These are phyloP conservation scores for Stellera chamaejasme DNA, from an alignment of 345 rosid genomes.

Conservation along the genomic window DNA sequence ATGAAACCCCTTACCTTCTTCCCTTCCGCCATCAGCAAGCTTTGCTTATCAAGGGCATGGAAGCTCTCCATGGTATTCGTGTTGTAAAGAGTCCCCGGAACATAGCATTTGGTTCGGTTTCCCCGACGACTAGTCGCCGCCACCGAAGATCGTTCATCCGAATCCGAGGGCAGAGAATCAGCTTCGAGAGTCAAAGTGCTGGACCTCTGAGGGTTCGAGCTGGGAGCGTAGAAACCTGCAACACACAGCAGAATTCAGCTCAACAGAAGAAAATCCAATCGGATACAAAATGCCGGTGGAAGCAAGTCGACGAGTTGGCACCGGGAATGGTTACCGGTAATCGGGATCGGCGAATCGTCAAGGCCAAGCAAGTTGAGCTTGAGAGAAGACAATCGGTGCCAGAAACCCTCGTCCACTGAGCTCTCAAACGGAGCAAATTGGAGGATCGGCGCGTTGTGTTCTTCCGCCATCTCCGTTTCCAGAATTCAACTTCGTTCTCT, in stretches of 20 bases:
- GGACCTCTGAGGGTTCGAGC: conserved; percentile 70
- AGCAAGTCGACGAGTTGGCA: not conserved
- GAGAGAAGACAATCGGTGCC: conserved; percentile 81
- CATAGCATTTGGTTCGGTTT: conserved; percentile 70
- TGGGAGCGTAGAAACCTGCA: conserved; percentile 83
- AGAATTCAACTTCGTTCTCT: not conserved
- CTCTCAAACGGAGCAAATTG: conserved; percentile 79
- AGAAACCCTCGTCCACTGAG: conserved; percentile 82
- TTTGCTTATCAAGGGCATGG: conserved; percentile 49
- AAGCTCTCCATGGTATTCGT: conserved; percentile 77
- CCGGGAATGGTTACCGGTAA: conserved; percentile 41
- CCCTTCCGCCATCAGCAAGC: conserved; percentile 59
- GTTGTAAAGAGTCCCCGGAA: conserved; percentile 73
- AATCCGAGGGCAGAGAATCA: conserved; percentile 57
- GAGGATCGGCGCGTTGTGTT: conserved; percentile 33
- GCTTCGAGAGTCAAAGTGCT: conserved; percentile 61
- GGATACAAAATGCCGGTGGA: no score
- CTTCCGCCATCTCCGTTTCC: conserved; percentile 18
- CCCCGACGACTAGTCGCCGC: conserved; percentile 24
- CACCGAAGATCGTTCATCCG: conserved; percentile 21
- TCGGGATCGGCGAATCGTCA: conserved; percentile 80
- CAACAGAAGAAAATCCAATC: no score
- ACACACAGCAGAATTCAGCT: not conserved
- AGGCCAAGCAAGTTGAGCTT: conserved; percentile 83
- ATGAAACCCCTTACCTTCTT: conserved; percentile 38